Base-by-base conservation (phyloP, 202 grass and related monocot genomes). In the Tripidium arundinaceum region DNA sequence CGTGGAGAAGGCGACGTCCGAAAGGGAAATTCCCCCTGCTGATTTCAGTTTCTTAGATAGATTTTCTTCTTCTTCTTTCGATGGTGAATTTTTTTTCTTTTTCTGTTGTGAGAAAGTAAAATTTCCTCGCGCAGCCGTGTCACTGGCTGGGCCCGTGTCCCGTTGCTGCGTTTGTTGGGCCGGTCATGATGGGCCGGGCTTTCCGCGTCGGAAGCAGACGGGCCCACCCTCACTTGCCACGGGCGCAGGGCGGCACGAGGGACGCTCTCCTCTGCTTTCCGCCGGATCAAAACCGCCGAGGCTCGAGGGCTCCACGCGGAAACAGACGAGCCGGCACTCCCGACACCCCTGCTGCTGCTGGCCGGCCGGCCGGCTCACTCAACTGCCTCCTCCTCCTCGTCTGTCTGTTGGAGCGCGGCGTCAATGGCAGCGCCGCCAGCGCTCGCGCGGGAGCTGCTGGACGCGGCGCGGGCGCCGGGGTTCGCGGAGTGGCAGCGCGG, bases 401-500 rank as follows among this genome's bases (percentile, higher is more conserved):
- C 5, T 38, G 4, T 13, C 65, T 7, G 65, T 45, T 10, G 24
- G 13, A 2, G 66, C 22, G 6, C 8, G 47, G 0, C 14, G 21
- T 11, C 61, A 54, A 62, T 65, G 78, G 29, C 76, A 24, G 14
- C 8, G 18, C 18, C 50, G 37, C 0, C 40, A 2, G 37, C 37
- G 29, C 46, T 61, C 0, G 78, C 72, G 8, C 39, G 65, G 1
- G 65, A 81, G 54, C 86, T 90, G 34, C 47, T 88, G 34, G 70
- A 50, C 55, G 57, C 62, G 70, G 88, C 90, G 39, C 36, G 79
- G 19, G 75, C 27, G 54, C 21, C 90, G 19, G 84, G 40, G 19
- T 87, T 92, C 52, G 81, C 36, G 6, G 87, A 72, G 68, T 94
- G 90, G 92, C 19, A 93, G 47, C 62, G 66, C 8, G 75, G 81